A percentile compares a stretch with the other conserved stretches of the same genome.
Conservation (phyloP, 2,329 filamentous ascomycete genomes). For the Colletotrichum spinosum region DNA sequence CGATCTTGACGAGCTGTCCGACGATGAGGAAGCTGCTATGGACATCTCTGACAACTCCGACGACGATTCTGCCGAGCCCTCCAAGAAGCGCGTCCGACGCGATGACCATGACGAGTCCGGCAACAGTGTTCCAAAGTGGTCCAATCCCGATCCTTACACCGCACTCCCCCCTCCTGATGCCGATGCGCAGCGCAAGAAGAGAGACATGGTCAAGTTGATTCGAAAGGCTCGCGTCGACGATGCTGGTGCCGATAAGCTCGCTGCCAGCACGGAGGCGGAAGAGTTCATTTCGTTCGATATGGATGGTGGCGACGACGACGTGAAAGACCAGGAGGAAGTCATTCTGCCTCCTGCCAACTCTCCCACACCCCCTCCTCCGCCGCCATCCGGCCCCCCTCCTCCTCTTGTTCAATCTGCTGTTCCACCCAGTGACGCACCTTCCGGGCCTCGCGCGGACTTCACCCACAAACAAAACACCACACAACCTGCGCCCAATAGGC, state of each 20-base stretch:
- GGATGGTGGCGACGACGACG: slow-evolving; percentile 64
- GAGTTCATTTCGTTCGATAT: slow-evolving; percentile 93
- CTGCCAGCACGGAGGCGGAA: slow-evolving; percentile 69
- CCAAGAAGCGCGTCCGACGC: slow-evolving; percentile 56
- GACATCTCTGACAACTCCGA: slow-evolving; percentile 67
- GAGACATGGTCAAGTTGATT: slow-evolving; percentile 90
- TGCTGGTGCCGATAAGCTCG: slow-evolving; percentile 55
- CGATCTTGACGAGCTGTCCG: slow-evolving; percentile 68
- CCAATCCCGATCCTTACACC: slow-evolving; percentile 95
- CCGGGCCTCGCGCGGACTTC: slow-evolving; percentile 20
- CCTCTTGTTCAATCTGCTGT: neutral
- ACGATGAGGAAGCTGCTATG: slow-evolving; percentile 74
- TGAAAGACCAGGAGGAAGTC: slow-evolving; percentile 41
- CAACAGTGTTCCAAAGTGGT: slow-evolving; percentile 80
- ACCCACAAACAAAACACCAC: too few species aligned
- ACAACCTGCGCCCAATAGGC: neutral
- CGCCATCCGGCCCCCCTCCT: slow-evolving; percentile 10
- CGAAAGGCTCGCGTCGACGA: slow-evolving; percentile 83
- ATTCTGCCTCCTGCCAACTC: slow-evolving; percentile 33
- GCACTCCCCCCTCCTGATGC: slow-evolving; percentile 81
- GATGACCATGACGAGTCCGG: slow-evolving; percentile 48
- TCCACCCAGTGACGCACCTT: slow-evolving; percentile 4
- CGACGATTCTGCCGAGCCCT: slow-evolving; percentile 53
- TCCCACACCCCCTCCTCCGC: slow-evolving; percentile 30
- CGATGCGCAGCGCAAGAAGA: slow-evolving; percentile 78